A percentile compares a stretch with the other conserved stretches of the same genome.
Evolutionary conservation across 305 asterid species (phyloP).

Genomic region (Fraxinus nigra): DNA sequence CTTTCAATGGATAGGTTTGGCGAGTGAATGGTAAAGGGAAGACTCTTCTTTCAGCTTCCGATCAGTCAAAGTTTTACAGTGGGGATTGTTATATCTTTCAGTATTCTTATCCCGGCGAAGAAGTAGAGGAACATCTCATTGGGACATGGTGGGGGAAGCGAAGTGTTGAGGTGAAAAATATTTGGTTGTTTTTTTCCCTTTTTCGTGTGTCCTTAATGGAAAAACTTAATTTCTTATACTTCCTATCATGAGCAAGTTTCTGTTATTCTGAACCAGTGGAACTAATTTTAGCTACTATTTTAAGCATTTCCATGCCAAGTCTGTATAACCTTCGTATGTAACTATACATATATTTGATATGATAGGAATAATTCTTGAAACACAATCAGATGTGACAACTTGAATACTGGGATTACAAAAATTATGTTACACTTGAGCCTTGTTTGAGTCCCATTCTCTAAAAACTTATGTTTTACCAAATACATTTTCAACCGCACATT

Average conservation of each 20-base stretch:
- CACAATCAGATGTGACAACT: neutral
- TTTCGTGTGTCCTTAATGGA: neutral
- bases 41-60: slow-evolving; percentile 65
- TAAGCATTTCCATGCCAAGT: neutral
- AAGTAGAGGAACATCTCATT: slow-evolving; percentile 76
- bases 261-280: slow-evolving; percentile 17
- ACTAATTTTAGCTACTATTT: neutral
- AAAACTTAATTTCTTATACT: slow-evolving; percentile 2
- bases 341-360: neutral
- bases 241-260: slow-evolving; percentile 11
- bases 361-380: neutral
- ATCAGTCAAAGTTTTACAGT: slow-evolving; percentile 82
- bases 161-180: slow-evolving; percentile 67
- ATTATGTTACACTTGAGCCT: neutral
- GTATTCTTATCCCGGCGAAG: slow-evolving; percentile 87
- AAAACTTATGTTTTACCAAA: neutral
- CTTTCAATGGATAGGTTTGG: slow-evolving; percentile 71
- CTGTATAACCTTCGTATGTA: neutral
- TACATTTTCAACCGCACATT: neutral
- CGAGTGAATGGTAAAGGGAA: slow-evolving; percentile 69
- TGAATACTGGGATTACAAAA: neutral
- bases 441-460: neutral
- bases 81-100: slow-evolving; percentile 96
- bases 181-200: slow-evolving; percentile 18
- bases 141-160: slow-evolving; percentile 99